Evolutionary conservation across 2,329 filamentous ascomycete genomes (phyloP).

Genomic region (Leptographium wingfieldii): DNA sequence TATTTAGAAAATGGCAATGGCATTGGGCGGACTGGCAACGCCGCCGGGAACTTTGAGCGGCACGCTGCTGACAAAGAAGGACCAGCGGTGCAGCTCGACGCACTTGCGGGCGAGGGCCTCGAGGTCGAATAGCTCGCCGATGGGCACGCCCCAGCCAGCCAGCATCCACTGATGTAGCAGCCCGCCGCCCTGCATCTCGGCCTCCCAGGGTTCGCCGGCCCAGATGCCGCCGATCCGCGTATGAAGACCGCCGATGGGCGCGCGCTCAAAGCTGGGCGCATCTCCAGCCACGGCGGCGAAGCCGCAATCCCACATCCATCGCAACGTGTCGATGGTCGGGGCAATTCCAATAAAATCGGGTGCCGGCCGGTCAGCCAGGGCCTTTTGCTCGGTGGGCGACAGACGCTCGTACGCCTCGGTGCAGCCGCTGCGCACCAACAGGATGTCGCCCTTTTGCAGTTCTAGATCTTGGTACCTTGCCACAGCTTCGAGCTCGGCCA

Average conservation of each 20-base stretch:
- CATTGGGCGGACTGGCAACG: slow-evolving; percentile 26
- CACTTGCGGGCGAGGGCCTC: slow-evolving; percentile 25
- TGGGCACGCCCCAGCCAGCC: slow-evolving; percentile 38
- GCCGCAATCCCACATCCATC: slow-evolving; percentile 32
- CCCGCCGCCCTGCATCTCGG: slow-evolving; percentile 15
- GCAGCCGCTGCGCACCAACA: slow-evolving; percentile 26
- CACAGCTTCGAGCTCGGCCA: slow-evolving; percentile 21
- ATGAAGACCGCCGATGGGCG: slow-evolving; percentile 18
- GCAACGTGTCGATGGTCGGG: slow-evolving; percentile 19
- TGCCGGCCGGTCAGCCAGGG: slow-evolving; percentile 19
- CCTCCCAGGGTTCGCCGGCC: slow-evolving; percentile 8
- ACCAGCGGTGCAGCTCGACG: slow-evolving; percentile 19
- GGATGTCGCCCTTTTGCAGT: slow-evolving; percentile 24
- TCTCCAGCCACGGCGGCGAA: slow-evolving; percentile 33
- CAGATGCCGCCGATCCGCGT: slow-evolving; percentile 3
- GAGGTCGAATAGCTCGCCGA: slow-evolving; percentile 36
- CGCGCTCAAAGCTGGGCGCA: slow-evolving; percentile 29
- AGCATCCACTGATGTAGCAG: slow-evolving; percentile 27
- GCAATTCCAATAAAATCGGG: slow-evolving; percentile 25
- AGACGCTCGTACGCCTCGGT: slow-evolving; percentile 19
- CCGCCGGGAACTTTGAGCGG: slow-evolving; percentile 24
- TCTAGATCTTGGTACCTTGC: slow-evolving; percentile 20
- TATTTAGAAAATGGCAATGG: slow-evolving; percentile 23
- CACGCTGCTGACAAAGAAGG: slow-evolving; percentile 28
- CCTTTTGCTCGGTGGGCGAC: slow-evolving; percentile 12